Conservation (phyloP, 805 yeast species). For the Yarrowia hollandica region DNA sequence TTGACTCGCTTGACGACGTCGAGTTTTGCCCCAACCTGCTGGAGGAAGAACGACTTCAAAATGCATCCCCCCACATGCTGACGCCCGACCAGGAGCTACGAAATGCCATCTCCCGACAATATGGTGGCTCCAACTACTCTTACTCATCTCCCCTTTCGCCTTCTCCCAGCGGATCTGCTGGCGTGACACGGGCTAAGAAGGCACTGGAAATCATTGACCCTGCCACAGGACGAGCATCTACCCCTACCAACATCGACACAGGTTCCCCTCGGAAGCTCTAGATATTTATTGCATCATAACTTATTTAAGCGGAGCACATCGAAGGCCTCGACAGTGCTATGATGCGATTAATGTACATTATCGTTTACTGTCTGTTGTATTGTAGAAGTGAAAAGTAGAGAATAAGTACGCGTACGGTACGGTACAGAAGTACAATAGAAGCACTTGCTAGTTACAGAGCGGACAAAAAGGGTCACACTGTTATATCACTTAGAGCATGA, state of each 20-base stretch:
- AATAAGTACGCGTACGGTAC: no score
- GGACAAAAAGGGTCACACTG: no score
- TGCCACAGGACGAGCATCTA: slow-evolving; percentile 44
- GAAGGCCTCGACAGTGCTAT: background rate
- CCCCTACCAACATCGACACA: slow-evolving; percentile 18
- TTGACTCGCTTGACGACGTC: slow-evolving; percentile 63
- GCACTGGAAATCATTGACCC: slow-evolving; percentile 54
- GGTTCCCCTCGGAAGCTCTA: slow-evolving; percentile 29
- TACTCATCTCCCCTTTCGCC: slow-evolving; percentile 26
- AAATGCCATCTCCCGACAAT: slow-evolving; percentile 15
- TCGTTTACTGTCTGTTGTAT: slow-evolving; percentile 7
- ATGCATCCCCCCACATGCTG: slow-evolving; percentile 17
- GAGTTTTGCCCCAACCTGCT: slow-evolving; percentile 56
- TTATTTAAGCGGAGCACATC: slow-evolving; percentile 22
- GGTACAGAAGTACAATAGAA: background rate
- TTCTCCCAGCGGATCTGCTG: slow-evolving; percentile 14
- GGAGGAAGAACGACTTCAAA: slow-evolving; percentile 31
- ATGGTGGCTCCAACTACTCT: slow-evolving; percentile 13
- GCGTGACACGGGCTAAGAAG: slow-evolving; percentile 21
- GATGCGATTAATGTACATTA: slow-evolving; percentile 28
- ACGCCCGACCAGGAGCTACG: slow-evolving; percentile 22
- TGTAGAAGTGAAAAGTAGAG: background rate
- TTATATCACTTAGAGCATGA: no score
- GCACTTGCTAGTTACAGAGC: no score
- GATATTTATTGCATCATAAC: slow-evolving; percentile 29